phyloP scores from a whole-genome alignment of 2,329 filamentous ascomycete genomes.

The Calonectria hongkongensis region DNA sequence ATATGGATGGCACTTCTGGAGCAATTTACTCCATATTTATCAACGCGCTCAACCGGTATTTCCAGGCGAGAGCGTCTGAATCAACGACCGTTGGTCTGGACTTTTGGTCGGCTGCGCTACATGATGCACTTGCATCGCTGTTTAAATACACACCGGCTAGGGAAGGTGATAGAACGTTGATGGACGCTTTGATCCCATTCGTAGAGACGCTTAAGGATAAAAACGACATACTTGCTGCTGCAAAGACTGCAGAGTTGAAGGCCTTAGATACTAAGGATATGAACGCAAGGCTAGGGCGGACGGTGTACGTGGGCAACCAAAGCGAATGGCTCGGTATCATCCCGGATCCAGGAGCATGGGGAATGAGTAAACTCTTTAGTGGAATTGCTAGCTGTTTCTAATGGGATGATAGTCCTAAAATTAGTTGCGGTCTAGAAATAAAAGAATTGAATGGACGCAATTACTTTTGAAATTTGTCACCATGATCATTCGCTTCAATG shows the following conservation, averaged over 20 bases:
- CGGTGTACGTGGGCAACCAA: conserved; percentile 81
- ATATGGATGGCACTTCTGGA: conserved; percentile 84
- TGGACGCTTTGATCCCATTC: conserved; percentile 84
- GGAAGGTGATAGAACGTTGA: conserved; percentile 81
- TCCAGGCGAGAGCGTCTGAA: conserved; percentile 26
- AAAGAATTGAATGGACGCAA: too few relatives aligned
- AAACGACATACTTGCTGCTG: conserved; percentile 68
- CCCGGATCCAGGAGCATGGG: conserved; percentile 80
- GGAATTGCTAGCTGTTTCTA: not conserved
- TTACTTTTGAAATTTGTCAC: too few relatives aligned
- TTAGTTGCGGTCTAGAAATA: too few relatives aligned
- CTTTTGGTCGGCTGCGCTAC: conserved; percentile 70
- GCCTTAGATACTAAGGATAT: conserved; percentile 83
- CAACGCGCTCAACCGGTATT: conserved; percentile 75
- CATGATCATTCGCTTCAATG: too few relatives aligned
- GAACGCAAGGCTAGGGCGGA: conserved; percentile 83
- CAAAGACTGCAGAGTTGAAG: conserved; percentile 77
- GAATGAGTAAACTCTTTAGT: not conserved
- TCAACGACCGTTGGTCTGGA: conserved; percentile 42
- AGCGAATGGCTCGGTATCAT: conserved; percentile 77
- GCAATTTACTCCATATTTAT: conserved; percentile 86
- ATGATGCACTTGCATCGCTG: conserved; percentile 73
- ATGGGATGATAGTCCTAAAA: too few relatives aligned
- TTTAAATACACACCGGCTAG: conserved; percentile 82
- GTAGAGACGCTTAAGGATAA: conserved; percentile 71